phyloP scores from a whole-genome alignment of 352 stramenopile species.

The Pythium scleroteichum region DNA sequence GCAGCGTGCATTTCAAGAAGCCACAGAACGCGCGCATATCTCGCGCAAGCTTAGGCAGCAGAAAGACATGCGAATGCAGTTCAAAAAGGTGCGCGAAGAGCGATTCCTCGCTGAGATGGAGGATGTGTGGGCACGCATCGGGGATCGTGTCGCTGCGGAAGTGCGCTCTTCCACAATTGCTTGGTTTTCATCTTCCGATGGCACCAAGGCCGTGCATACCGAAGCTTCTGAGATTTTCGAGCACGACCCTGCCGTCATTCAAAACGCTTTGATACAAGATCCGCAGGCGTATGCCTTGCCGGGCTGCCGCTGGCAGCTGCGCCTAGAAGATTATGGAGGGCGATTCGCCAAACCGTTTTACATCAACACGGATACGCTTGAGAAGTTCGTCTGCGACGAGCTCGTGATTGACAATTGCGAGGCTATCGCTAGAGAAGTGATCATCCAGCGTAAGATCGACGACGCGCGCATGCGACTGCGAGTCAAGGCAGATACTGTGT shows the following conservation, averaged over 20 bases:
- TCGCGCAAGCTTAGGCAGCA: conserved; percentile 55
- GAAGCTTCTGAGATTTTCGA: conserved; percentile 62
- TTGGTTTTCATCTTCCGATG: conserved; percentile 45
- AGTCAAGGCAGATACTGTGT: conserved; percentile 30
- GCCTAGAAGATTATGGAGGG: conserved; percentile 52
- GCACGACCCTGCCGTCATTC: conserved; percentile 44
- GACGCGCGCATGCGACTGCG: conserved; percentile 35
- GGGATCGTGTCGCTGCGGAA: conserved; percentile 39
- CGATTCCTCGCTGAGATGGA: conserved; percentile 29
- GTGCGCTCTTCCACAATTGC: conserved; percentile 43
- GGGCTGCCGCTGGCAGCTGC: conserved; percentile 61
- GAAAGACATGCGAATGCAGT: conserved; percentile 47
- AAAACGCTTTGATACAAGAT: conserved; percentile 44
- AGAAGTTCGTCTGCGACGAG: conserved; percentile 72
- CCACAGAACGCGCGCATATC: conserved; percentile 40
- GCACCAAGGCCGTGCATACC: conserved; percentile 27
- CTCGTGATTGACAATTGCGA: conserved; percentile 70
- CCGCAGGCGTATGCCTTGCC: conserved; percentile 29
- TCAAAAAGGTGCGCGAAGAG: conserved; percentile 38
- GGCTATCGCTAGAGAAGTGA: conserved; percentile 53
- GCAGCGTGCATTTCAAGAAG: conserved; percentile 45
- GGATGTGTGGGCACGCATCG: conserved; percentile 48
- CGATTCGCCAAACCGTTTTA: conserved; percentile 69
- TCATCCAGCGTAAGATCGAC: conserved; percentile 55
- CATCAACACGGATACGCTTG: conserved; percentile 56